Conservation (phyloP, 352 stramenopile genomes). For the Globisporangium cylindrosporum region DNA sequence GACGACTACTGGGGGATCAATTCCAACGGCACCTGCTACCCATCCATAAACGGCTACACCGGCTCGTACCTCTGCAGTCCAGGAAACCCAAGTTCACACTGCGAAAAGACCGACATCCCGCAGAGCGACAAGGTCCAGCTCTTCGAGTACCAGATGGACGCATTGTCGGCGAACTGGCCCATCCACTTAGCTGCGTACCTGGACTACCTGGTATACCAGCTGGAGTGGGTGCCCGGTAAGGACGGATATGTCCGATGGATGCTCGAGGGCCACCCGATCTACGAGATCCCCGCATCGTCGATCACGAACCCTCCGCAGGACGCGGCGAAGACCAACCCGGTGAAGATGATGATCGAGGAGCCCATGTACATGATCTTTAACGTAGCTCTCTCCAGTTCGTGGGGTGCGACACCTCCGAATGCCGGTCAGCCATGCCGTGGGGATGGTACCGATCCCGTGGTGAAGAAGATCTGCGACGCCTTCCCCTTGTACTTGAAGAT, state of each 20-base stretch:
- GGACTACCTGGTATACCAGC: conserved; percentile 66
- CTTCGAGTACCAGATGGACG: conserved; percentile 89
- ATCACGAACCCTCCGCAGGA: conserved; percentile 55
- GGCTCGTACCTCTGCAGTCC: conserved; percentile 53
- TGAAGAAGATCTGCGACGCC: conserved; percentile 51
- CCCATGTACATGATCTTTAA: conserved; percentile 95
- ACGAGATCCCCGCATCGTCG: conserved; percentile 71
- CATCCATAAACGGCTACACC: conserved; percentile 49
- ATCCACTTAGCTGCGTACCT: conserved; percentile 78
- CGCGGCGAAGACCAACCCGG: conserved; percentile 52
- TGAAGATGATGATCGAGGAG: conserved; percentile 93
- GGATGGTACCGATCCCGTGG: conserved; percentile 39
- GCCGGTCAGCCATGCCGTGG: conserved; percentile 52
- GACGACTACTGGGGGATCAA: background rate
- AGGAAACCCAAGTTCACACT: conserved; percentile 38
- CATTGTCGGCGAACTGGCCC: conserved; percentile 90
- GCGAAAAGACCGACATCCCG: conserved; percentile 6
- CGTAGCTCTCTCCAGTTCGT: conserved; percentile 90
- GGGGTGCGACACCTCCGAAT: conserved; percentile 74
- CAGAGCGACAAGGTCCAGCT: conserved; percentile 21
- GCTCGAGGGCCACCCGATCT: conserved; percentile 83
- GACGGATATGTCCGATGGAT: conserved; percentile 66
- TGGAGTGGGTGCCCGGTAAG: conserved; percentile 61
- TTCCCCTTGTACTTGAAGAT: conserved; percentile 71
- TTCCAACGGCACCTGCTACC: conserved; percentile 47